Evolutionary conservation across 768 basidiomycete species (phyloP).

Genomic region (Kwoniella heveanensis): DNA sequence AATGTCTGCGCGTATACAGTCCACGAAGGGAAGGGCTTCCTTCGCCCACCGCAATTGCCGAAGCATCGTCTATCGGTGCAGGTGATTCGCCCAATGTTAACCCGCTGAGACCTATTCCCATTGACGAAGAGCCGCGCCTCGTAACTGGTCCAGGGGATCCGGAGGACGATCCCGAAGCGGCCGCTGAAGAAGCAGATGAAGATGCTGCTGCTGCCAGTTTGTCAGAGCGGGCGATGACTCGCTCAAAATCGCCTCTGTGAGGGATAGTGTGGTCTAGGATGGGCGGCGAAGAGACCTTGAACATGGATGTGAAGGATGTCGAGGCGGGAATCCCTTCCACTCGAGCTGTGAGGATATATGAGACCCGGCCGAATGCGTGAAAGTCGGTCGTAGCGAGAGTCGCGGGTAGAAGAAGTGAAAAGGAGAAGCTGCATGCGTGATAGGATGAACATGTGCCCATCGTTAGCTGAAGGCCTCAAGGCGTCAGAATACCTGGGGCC

Average conservation of each 20-base stretch:
- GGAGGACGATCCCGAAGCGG: not conserved
- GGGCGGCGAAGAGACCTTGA: constrained; percentile 11
- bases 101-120: not conserved
- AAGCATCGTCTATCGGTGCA: constrained; percentile 4
- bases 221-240: constrained; percentile 27
- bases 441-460: not conserved
- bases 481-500: no score
- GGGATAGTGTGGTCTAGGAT: constrained; percentile 14
- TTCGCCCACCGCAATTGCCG: constrained; percentile 19
- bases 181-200: not conserved
- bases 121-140: not conserved
- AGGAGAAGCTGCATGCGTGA: constrained; percentile 34
- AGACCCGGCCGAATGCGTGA: constrained; percentile 39
- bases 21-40: constrained; percentile 15
- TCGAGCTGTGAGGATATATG: constrained; percentile 34
- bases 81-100: not conserved
- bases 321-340: constrained; percentile 34
- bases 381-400: constrained; percentile 45
- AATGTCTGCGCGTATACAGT: constrained; percentile 18
- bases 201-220: constrained; percentile 13
- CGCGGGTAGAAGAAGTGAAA: constrained; percentile 47
- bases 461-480: not conserved
- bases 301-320: constrained; percentile 16
- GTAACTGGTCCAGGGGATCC: no score
- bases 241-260: constrained; percentile 21